phyloP scores from a whole-genome alignment of 2,329 filamentous ascomycete genomes.

The Talaromyces amestolkiae region DNA sequence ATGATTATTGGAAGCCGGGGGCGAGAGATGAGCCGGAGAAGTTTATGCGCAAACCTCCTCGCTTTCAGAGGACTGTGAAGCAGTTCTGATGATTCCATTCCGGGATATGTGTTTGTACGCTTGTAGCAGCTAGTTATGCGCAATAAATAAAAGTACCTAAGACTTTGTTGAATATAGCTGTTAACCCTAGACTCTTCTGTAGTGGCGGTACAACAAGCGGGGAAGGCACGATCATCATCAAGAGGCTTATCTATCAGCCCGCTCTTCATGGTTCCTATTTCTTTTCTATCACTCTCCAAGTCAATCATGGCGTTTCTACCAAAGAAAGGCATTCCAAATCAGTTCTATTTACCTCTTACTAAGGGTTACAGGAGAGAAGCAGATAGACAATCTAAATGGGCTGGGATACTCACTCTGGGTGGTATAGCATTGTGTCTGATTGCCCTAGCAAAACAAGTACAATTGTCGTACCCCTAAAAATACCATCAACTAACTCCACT shows the following conservation, averaged over 20 bases:
- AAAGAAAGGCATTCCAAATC: background rate
- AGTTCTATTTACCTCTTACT: background rate
- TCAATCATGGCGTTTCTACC: background rate
- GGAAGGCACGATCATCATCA: background rate
- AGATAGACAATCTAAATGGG: background rate
- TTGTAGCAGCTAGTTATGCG: background rate
- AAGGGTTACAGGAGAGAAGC: background rate
- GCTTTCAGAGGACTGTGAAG: constrained; percentile 37
- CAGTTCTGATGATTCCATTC: constrained; percentile 27
- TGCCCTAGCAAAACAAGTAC: background rate
- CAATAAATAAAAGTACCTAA: too few relatives aligned
- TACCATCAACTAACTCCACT: too few relatives aligned
- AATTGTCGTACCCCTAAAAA: background rate
- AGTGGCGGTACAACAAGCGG: background rate
- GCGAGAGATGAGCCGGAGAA: constrained; percentile 50
- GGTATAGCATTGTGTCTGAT: background rate
- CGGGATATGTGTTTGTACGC: background rate
- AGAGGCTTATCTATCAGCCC: background rate
- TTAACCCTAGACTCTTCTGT: background rate
- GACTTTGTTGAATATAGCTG: background rate
- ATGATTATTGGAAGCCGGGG: constrained; percentile 61
- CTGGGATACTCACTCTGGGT: background rate
- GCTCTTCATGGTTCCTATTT: background rate
- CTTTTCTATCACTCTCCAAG: background rate
- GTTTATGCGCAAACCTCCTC: constrained; percentile 40